These are phyloP conservation scores for Ophiocordyceps robertsii DNA, from an alignment of 2,329 filamentous ascomycete genomes.

Conservation along the genomic window DNA sequence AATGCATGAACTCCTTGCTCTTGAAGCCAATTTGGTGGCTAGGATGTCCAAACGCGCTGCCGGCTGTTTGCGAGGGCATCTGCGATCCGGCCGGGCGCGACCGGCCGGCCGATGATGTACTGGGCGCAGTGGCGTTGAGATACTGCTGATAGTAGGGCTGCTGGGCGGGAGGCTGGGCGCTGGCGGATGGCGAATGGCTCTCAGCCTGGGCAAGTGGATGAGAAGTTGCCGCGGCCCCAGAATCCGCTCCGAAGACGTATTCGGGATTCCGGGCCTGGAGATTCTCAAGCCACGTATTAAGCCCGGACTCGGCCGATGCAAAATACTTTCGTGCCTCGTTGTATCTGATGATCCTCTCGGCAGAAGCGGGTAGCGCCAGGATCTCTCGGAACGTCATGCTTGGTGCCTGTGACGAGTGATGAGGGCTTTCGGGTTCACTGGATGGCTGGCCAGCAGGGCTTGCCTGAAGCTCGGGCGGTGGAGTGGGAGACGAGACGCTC, in stretches of 20 bases:
- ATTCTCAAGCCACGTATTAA: constrained; percentile 44
- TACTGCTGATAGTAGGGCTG: constrained; percentile 45
- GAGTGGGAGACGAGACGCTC: constrained; percentile 19
- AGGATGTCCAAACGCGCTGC: constrained; percentile 37
- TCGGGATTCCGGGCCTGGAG: constrained; percentile 34
- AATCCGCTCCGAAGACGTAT: constrained; percentile 23
- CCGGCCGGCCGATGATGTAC: constrained; percentile 17
- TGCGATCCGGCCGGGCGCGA: constrained; percentile 19
- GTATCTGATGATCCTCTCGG: constrained; percentile 61
- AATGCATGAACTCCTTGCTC: constrained; percentile 79
- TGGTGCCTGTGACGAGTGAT: constrained; percentile 7
- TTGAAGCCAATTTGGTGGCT: constrained; percentile 60
- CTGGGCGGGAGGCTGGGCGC: constrained; percentile 15
- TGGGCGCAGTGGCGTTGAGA: constrained; percentile 28
- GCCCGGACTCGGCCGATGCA: constrained; percentile 58
- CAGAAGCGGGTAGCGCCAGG: constrained; percentile 48
- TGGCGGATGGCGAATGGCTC: constrained; percentile 9
- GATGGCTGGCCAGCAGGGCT: constrained; percentile 7
- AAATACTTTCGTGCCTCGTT: constrained; percentile 60
- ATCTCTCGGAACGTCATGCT: constrained; percentile 64
- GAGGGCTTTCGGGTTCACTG: constrained; percentile 3
- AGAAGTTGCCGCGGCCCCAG: background rate
- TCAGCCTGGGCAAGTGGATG: constrained; percentile 6
- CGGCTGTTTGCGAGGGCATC: constrained; percentile 24
- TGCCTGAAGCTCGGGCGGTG: constrained; percentile 26